Base-by-base conservation (phyloP, 192 early-diverging fungal species). In the Coemansia sp. region DNA sequence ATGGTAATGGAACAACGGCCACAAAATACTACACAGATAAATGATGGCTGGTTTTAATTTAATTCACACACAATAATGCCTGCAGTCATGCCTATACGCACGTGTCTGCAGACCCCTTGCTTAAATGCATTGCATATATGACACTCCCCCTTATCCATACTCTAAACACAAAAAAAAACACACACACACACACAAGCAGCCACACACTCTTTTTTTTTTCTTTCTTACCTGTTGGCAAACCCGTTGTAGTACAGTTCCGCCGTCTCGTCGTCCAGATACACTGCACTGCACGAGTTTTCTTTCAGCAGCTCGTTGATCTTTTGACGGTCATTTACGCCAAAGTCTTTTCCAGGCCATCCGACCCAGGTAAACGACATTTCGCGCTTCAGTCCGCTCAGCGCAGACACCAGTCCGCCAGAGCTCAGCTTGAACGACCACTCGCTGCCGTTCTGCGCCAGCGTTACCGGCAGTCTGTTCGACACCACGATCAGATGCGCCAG, bases 1-100 rank as follows among this genome's bases (percentile, higher is more conserved):
- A 69, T 98, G 95, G 80, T 99, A 99, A 80, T 99, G 98, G 85
- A 99, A 99, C 56, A 99, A 83, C 5, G 98, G 98, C 97, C 96
- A 98, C 42, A 99, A 88, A 61, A 99, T 97, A 70, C 93, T 94
- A 74, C 36, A 11, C 36, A 5, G 10, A 8, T 38, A 38, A 38
- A 38, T 8, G 0, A 0, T 0, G 36, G 36, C 0, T 11, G 10
- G 36, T 5, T 5, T 5, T 38, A 38, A 8, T 38, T 38, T 38
- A 38, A 38, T 38, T 38, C 10, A 38, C 5, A 38, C 36, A 11
- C 36, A 38, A 38, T 38, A 38, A 38, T 38, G 36, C 22, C 22
- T 25, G 22, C 22, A 25, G 22, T 25, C 22, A 25, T 25, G 22
- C 22, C 22, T 25, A 18, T 8, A 18, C 17, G 18, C 48, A 49